A percentile compares a stretch with the other conserved stretches of the same genome.
Conservation (phyloP, 1,139 yeast species). For the Yamadazyma mexicana region DNA sequence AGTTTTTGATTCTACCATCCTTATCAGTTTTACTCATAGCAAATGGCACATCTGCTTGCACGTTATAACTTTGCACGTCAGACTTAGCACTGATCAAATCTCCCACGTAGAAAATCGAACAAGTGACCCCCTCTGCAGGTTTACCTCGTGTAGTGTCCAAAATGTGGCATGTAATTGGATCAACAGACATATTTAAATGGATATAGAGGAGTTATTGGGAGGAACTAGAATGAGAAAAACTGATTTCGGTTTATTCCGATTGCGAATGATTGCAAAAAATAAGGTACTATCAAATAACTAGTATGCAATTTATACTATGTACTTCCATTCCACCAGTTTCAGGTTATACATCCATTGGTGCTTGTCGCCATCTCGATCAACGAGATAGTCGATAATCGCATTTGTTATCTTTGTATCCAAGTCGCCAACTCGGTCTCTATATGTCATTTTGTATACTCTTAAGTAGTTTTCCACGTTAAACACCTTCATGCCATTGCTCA, state of each 20-base stretch:
- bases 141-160: constrained; percentile 80
- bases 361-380: constrained; percentile 20
- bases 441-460: constrained; percentile 8
- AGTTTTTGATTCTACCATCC: constrained; percentile 75
- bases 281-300: too few relatives aligned
- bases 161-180: constrained; percentile 83
- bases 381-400: constrained; percentile 26
- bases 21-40: constrained; percentile 67
- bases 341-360: constrained; percentile 26
- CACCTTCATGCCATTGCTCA: constrained; percentile 4
- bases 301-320: constrained; percentile 3
- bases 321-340: constrained; percentile 20
- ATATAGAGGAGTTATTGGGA: neutral
- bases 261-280: constrained; percentile 2
- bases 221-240: neutral
- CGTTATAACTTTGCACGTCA: constrained; percentile 28
- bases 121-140: constrained; percentile 71
- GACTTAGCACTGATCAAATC: constrained; percentile 25
- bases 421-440: constrained; percentile 14
- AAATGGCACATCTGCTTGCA: constrained; percentile 37
- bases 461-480: constrained; percentile 17
- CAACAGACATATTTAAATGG: constrained; percentile 27
- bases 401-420: constrained; percentile 24
- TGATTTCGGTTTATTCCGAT: constrained; percentile 1
- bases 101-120: constrained; percentile 50